Evolutionary conservation across 1,284 basidiomycete species (phyloP).

Genomic region (Sanghuangporus baumii): DNA sequence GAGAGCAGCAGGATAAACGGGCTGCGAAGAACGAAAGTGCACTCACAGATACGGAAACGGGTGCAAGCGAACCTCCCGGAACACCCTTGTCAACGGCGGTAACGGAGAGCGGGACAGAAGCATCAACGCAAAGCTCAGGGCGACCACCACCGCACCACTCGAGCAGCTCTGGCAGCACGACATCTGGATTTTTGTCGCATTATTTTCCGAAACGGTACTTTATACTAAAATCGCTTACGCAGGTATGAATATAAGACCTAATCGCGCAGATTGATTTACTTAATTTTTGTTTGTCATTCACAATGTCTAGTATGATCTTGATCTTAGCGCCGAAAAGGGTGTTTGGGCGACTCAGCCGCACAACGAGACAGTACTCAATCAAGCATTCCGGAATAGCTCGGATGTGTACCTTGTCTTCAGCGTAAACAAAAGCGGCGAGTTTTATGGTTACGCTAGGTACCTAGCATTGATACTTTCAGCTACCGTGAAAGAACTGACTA

Average conservation of each 20-base stretch:
- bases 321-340: conserved; percentile 77
- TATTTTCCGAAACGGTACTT: conserved; percentile 88
- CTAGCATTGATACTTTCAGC: conserved; percentile 21
- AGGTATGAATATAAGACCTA: conserved; percentile 42
- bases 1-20: conserved; percentile 13
- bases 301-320: conserved; percentile 65
- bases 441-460: conserved; percentile 82
- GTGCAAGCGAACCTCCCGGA: conserved; percentile 26
- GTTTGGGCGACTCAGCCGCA: conserved; percentile 92
- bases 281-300: background rate
- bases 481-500: background rate
- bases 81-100: conserved; percentile 6
- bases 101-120: conserved; percentile 19
- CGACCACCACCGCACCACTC: conserved; percentile 35
- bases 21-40: conserved; percentile 21
- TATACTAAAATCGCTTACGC: conserved; percentile 84
- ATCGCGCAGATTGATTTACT: conserved; percentile 1
- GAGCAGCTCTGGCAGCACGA: conserved; percentile 67
- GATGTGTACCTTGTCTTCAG: conserved; percentile 88
- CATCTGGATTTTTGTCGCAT: conserved; percentile 63
- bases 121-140: conserved; percentile 14
- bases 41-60: conserved; percentile 18
- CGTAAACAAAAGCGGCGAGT: conserved; percentile 88
- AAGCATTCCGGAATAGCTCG: conserved; percentile 83
- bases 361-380: conserved; percentile 86